Base-by-base conservation (phyloP, 805 yeast genomes). In the Candida wancherniae region DNA sequence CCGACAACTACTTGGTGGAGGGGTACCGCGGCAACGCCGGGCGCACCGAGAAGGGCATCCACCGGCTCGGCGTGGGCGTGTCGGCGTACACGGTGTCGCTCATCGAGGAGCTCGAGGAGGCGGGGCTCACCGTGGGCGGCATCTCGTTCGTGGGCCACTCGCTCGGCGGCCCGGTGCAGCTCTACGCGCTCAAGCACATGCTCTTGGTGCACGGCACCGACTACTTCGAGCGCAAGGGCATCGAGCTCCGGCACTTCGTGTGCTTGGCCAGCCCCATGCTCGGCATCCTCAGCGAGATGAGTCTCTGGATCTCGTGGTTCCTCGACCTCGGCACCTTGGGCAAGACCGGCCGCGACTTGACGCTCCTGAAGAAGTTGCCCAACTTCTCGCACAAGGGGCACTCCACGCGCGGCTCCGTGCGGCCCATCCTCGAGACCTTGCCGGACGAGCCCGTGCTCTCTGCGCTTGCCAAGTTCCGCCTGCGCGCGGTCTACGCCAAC, bases 81-180 rank as follows among this genome's bases (percentile, higher is more conserved):
- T 61, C 61, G 0, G 40, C 45, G 11, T 59, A 55, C 33, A 33
- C 63, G 3, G 40, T 57, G 13, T 44, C 44, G 5, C 34, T 55
- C 4, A 45, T 65, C 12, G 55, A 55, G 5, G 46, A 52, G 11
- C 34, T 45, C 11, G 26, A 40, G 11, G 34, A 28, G 5, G 18
- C 31, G 10, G 39, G 36, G 8, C 40, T 45, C 13, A 37, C 36
- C 5, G 44, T 64, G 9, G 42, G 44, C 19, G 46, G 52, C 24
- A 54, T 66, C 3, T 63, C 70, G 15, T 66, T 66, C 31, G 51
- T 66, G 13, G 72, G 66, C 13, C 72, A 66, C 40, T 66, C 71
- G 0, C 37, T 66, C 4, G 72, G 72, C 6, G 72, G 72, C 1
- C 47, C 58, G 11, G 62, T 60, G 5, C 72, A 66, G 46, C 44